Conservation (phyloP, 164 flowering plant genomes). For the Nymphaea thermarum region DNA sequence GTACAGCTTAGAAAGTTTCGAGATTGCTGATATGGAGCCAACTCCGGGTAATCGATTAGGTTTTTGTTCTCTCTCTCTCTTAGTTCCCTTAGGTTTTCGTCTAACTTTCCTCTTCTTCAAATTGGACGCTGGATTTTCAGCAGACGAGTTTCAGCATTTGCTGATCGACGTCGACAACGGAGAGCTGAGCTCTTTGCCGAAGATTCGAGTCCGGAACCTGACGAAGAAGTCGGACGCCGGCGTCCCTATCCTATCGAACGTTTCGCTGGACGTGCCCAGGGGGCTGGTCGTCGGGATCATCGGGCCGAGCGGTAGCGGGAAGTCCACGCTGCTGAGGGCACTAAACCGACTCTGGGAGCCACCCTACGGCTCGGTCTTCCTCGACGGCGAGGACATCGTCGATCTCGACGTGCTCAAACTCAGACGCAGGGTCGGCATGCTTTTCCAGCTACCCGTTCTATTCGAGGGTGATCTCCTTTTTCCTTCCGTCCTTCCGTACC, state of each 20-base stretch:
- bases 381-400: slow-evolving; percentile 17
- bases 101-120: not conserved
- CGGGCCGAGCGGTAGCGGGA: slow-evolving; percentile 30
- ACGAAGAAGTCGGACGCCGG: slow-evolving; percentile 7
- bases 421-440: slow-evolving; percentile 25
- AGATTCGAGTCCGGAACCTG: slow-evolving; percentile 13
- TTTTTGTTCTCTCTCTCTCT: not conserved
- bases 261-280: slow-evolving; percentile 13
- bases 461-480: slow-evolving; percentile 14
- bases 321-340: slow-evolving; percentile 23
- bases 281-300: slow-evolving; percentile 19
- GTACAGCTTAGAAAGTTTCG: not conserved
- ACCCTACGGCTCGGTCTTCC: slow-evolving; percentile 8
- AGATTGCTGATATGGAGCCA: not conserved
- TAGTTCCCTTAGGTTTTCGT: not conserved
- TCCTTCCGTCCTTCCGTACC: too few species aligned
- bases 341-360: slow-evolving; percentile 29
- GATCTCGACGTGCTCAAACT: slow-evolving; percentile 17
- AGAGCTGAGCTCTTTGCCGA: slow-evolving; percentile 1
- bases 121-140: not conserved
- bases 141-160: slow-evolving; percentile 10
- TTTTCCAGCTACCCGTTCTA: slow-evolving; percentile 25
- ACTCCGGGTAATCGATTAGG: not conserved
- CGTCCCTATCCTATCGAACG: slow-evolving; percentile 8
- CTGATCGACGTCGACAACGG: slow-evolving; percentile 7